phyloP scores from a whole-genome alignment of 1,284 basidiomycete genomes.

The Puccinia horiana region DNA sequence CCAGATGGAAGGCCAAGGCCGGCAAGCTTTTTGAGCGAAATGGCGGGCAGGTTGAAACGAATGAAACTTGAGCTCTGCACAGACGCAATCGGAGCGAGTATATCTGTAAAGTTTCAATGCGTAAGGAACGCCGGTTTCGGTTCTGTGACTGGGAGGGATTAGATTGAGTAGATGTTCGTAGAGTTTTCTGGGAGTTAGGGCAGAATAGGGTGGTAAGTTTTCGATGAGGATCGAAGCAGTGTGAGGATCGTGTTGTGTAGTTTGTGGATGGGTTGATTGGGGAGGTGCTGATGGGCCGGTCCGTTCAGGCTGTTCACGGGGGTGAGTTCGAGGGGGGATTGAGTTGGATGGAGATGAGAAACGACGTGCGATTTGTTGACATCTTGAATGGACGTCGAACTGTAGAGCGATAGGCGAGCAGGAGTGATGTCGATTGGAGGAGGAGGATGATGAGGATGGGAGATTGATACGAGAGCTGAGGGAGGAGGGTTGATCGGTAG shows the following conservation, averaged over 20 bases:
- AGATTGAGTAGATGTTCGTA: slow-evolving; percentile 29
- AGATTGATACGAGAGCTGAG: slow-evolving; percentile 13
- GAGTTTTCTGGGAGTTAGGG: slow-evolving; percentile 13
- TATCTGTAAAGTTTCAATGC: slow-evolving; percentile 39
- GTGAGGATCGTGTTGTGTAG: neutral
- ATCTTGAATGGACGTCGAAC: neutral
- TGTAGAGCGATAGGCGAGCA: slow-evolving; percentile 4
- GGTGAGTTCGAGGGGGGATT: neutral
- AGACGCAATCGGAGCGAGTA: slow-evolving; percentile 26
- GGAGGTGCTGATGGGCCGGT: neutral
- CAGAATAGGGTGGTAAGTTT: slow-evolving; percentile 28
- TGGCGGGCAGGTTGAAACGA: neutral
- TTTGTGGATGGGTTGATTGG: neutral
- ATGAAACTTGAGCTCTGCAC: slow-evolving; percentile 38
- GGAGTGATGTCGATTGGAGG: neutral
- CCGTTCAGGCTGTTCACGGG: neutral
- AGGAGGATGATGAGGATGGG: no score
- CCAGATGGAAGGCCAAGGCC: slow-evolving; percentile 24
- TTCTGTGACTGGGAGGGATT: neutral
- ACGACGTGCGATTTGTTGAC: neutral
- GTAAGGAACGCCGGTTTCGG: neutral
- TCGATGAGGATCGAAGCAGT: slow-evolving; percentile 24
- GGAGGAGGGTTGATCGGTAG: neutral
- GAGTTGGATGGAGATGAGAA: neutral
- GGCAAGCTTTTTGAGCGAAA: slow-evolving; percentile 1